Evolutionary conservation across 331 rosid genomes (phyloP), one percentile per base, ranked within the genome.

Genomic region (Quercus lobata): DNA sequence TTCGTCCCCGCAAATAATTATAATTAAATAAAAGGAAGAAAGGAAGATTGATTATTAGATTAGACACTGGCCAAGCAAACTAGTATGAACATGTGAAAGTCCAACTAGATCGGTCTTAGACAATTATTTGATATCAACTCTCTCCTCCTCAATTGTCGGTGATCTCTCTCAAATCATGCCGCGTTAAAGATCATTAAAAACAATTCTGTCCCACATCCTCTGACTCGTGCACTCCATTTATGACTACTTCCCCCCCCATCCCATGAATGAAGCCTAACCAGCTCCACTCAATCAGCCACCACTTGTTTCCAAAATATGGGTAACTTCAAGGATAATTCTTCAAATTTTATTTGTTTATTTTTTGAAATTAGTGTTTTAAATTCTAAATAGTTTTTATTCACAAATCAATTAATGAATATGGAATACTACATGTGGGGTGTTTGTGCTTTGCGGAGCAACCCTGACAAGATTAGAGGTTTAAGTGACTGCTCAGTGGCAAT

Each of bases 81-180:
- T 18, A 66, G 52, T 18, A 66, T 18, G 6, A 19, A 6, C 72
- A 68, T 68, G 53, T 68, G 72, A 34, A 32, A 32, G 52, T 34
- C 72, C 52, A 68, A 58, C 65, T 22, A 58, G 24, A 60, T 60
- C 32, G 66, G 24, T 24, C 25, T 60, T 60, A 65, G 21, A 65
- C 71, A 34, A 68, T 68, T n/a, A 37, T 27, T 27, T 27, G 29
- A 27, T 17, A 2, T 18, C 12, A 15, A 29, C 5, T 41, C 11
- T 18, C 44, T 17, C 21, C 44, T 8, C 54, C 54, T 14, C 71
- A 35, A 34, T n/a, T 68, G 72, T 68, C 72, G 72, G 72, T 68
- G 72, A 68, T 35, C 72, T 68, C 72, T 68, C 72, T 34, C 53
- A 18, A 68, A 68, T 68, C 53, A 34, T 46, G 53, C 72, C 27